Conservation (phyloP, 179 eudicot species). For the Vitellaria paradoxa region DNA sequence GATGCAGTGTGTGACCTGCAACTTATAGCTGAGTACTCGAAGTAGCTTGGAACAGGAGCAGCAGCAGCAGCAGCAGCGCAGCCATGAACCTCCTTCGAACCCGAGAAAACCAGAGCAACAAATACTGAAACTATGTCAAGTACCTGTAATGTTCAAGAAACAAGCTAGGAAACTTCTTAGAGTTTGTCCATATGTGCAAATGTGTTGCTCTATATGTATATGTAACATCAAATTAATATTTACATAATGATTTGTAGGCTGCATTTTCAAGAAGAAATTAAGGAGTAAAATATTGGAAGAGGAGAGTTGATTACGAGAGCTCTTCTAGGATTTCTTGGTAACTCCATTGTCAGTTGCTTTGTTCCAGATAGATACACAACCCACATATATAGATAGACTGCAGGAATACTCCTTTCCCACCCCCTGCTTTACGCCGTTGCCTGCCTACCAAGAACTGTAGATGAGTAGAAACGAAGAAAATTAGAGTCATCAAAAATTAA, state of each 20-base stretch:
- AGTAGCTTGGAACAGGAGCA: constrained; percentile 16
- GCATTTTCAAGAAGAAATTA: background rate
- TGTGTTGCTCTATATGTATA: too few relatives aligned
- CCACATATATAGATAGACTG: background rate
- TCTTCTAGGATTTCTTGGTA: background rate
- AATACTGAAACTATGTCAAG: constrained; percentile 19
- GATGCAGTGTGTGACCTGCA: constrained; percentile 69
- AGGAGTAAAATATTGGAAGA: background rate
- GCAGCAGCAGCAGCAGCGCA: constrained; percentile 14
- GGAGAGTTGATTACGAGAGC: background rate
- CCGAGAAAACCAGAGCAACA: constrained; percentile 21
- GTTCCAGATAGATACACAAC: background rate
- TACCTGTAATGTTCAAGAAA: constrained; percentile 26
- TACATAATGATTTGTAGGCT: background rate
- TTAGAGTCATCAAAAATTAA: background rate
- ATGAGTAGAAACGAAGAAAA: background rate
- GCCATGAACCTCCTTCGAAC: constrained; percentile 28
- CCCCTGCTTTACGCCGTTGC: background rate
- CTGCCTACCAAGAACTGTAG: background rate
- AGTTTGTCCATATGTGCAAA: too few relatives aligned
- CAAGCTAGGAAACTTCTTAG: background rate
- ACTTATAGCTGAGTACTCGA: constrained; percentile 51
- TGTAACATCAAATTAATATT: too few relatives aligned
- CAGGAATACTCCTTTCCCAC: background rate
- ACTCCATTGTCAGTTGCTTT: background rate